Base-by-base conservation (phyloP, 768 basidiomycete genomes). In the Agrocybe chaxingu region DNA sequence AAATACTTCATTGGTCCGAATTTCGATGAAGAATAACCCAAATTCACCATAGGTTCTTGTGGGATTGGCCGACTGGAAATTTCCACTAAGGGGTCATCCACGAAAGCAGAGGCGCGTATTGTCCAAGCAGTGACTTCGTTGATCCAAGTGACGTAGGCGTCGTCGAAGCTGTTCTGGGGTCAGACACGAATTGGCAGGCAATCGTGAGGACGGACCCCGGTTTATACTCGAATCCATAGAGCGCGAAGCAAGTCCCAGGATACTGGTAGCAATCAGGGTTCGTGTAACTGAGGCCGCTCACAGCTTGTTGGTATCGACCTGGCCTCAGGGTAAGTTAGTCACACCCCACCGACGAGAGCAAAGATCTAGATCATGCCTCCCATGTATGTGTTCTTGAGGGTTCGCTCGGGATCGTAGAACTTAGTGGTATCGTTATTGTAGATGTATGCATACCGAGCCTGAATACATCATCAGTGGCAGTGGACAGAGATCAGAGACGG, bases 121-220 rank as follows among this genome's bases (percentile, higher is more conserved):
- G 82, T 84, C 85, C 84, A 87, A 7, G 79, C 72, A 3, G 69
- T 70, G 51, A 66, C 73, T 45, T 83, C 67, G 58, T 74, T 83
- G 48, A 89, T 76, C 87, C 87, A 89, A 13, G 81, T 80, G 52
- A 89, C 84, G 56, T 88, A 89, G 40, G 58, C 72, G 50, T 72
- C 62, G 52, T 79, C 76, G 50, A 73, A 77, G 8, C 77, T 79
- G 39, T 67, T 55, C 50, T 45, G 62, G 64, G 47, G 32, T 38
- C 48, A 54, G 42, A 67, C 58, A 7, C 63, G 5, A 24, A 24
- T 24, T 30, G 36, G 41, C 8, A 8, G 41, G 19, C 41, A 24
- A 1, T 18, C 18, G 11, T 4, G 41, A 8, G 11, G 18, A 38
- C 66, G 34, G 41, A 71, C 63, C 79, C 80, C 29, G 78, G 75